Base-by-base conservation (phyloP, 1,139 yeast species). In the Suhomyces coccinellae region DNA sequence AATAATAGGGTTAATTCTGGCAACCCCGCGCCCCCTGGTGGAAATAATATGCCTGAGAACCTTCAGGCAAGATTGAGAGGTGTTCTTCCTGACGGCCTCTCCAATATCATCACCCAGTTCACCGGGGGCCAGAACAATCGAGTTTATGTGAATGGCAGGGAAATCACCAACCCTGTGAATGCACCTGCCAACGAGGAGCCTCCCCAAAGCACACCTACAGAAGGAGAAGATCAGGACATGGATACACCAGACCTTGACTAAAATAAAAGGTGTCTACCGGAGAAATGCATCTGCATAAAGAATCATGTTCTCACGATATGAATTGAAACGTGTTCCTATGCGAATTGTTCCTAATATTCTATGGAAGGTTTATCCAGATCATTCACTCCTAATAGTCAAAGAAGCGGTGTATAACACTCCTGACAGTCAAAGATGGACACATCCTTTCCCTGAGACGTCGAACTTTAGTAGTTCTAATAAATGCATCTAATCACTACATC, bases 181-280 rank as follows among this genome's bases (percentile, higher is more conserved):
- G 13, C 33, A n/a, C n/a, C 20, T 8, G 26, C 35, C 28, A 17
- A 17, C 7, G 13, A 14, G 24, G 29, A 20, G 11, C 15, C 1
- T 9, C 27, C 11, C 10, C 30, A 8, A 33, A 37, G 1, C 6
- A n/a, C 13, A 4, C 16, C 33, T n/a, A 3, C 24, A 24, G 17
- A 13, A 7, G 11, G 36, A 20, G 44, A 35, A 10, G 49, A 46
- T 16, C 44, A 42, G 16, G 42, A 39, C 28, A 42, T 45, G 45
- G 46, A 42, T 12, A 31, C 35, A 6, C 42, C 46, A 10, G 49
- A 46, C 37, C 52, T 57, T 10, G 62, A 58, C 41, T 58, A 46
- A 26, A 10, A 17, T 4, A n/a, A n/a, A n/a, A n/a, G n/a, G n/a
- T n/a, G n/a, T n/a, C n/a, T n/a, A n/a, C n/a, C n/a, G n/a, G n/a